phyloP scores from a whole-genome alignment of 768 basidiomycete genomes.

The Hygrophoropsis aurantiaca region DNA sequence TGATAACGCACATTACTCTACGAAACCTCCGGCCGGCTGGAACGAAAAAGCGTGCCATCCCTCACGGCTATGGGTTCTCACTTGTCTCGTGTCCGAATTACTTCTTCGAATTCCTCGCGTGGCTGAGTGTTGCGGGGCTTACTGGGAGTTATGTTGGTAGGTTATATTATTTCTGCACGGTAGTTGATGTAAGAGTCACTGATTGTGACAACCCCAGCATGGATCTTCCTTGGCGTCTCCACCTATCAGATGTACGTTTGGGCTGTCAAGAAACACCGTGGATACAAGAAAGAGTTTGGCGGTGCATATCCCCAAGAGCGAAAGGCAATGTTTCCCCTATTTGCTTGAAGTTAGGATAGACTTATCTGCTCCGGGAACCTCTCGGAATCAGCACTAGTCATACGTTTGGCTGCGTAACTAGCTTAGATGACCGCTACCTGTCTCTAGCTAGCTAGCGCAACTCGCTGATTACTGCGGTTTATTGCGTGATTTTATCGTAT shows the following conservation, averaged over 20 bases:
- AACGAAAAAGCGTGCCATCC: conserved; percentile 78
- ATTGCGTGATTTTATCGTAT: too few relatives aligned
- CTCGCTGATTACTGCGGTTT: too few relatives aligned
- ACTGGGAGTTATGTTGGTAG: conserved; percentile 74
- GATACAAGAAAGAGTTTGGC: conserved; percentile 93
- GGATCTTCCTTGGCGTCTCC: conserved; percentile 62
- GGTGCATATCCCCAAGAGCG: conserved; percentile 73
- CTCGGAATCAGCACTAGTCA: too few relatives aligned
- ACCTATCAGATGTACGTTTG: conserved; percentile 75
- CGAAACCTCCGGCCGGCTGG: conserved; percentile 82
- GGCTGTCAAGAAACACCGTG: conserved; percentile 88
- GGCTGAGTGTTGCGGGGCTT: conserved; percentile 71
- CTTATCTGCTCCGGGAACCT: too few relatives aligned
- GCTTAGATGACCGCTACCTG: too few relatives aligned
- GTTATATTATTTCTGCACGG: conserved; percentile 24
- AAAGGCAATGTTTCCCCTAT: conserved; percentile 78
- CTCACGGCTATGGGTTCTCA: conserved; percentile 89
- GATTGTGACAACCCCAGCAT: conserved; percentile 39
- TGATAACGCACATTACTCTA: conserved; percentile 78
- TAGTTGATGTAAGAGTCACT: background rate
- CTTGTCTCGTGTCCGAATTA: conserved; percentile 92
- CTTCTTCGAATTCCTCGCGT: conserved; percentile 82
- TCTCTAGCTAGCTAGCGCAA: too few relatives aligned
- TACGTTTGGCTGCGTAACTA: too few relatives aligned
- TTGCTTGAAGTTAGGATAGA: conserved; percentile 14